Conservation (phyloP, 257 asterid species). For the Buddleja alternifolia region DNA sequence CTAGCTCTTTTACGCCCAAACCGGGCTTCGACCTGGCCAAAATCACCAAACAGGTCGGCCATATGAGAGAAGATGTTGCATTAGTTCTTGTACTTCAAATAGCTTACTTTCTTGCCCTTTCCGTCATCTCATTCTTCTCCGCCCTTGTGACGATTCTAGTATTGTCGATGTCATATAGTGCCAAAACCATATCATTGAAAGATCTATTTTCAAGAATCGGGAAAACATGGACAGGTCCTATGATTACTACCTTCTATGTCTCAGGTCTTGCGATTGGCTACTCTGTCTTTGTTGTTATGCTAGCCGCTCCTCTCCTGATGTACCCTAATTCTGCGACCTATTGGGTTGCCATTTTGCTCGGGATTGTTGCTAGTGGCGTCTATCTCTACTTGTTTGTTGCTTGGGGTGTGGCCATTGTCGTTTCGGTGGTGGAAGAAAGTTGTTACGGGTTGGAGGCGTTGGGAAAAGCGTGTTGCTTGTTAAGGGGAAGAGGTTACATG, state of each 20-base stretch:
- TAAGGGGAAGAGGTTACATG: slow-evolving; percentile 47
- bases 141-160: slow-evolving; percentile 36
- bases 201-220: slow-evolving; percentile 31
- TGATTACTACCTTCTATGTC: slow-evolving; percentile 43
- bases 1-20: not conserved
- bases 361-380: slow-evolving; percentile 17
- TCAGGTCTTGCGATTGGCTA: slow-evolving; percentile 37
- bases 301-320: slow-evolving; percentile 27
- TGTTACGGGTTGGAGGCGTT: slow-evolving; percentile 49
- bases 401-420: slow-evolving; percentile 50
- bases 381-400: slow-evolving; percentile 33
- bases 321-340: slow-evolving; percentile 10
- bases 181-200: slow-evolving; percentile 27
- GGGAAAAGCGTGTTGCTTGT: slow-evolving; percentile 45
- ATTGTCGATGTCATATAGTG: slow-evolving; percentile 37
- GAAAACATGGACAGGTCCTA: slow-evolving; percentile 41
- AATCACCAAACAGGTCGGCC: slow-evolving; percentile 2
- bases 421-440: slow-evolving; percentile 50
- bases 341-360: slow-evolving; percentile 19
- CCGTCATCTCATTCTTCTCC: slow-evolving; percentile 38
- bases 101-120: slow-evolving; percentile 26
- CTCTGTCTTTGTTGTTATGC: not conserved
- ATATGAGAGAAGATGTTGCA: slow-evolving; percentile 23
- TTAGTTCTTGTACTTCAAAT: slow-evolving; percentile 29
- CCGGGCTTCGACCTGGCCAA: not conserved